Evolutionary conservation across 768 basidiomycete genomes (phyloP).

Genomic region (Suillus clintonianus): DNA sequence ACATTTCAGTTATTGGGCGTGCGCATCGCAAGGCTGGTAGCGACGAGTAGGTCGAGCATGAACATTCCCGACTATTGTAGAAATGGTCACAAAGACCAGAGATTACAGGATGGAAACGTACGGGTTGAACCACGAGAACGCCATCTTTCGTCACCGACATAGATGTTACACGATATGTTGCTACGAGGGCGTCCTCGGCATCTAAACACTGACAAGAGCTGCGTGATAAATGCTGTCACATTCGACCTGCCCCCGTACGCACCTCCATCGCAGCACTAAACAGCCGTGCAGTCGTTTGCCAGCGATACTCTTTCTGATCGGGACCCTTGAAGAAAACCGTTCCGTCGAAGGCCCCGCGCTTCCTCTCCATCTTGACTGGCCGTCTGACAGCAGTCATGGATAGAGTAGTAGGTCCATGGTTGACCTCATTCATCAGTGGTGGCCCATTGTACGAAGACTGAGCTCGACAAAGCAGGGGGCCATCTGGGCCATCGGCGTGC

Average conservation of each 20-base stretch:
- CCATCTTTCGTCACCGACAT: constrained; percentile 30
- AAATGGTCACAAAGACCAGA: not conserved
- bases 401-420: constrained; percentile 14
- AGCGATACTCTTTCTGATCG: constrained; percentile 22
- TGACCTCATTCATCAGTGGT: constrained; percentile 8
- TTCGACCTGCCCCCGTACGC: not conserved
- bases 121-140: constrained; percentile 26
- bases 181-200: constrained; percentile 19
- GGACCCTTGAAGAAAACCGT: constrained; percentile 26
- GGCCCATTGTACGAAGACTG: constrained; percentile 23
- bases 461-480: constrained; percentile 21
- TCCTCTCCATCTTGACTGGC: constrained; percentile 14
- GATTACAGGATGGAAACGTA: constrained; percentile 11
- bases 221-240: not conserved
- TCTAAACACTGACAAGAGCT: constrained; percentile 17
- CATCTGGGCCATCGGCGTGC: constrained; percentile 17
- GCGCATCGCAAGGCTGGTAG: constrained; percentile 27
- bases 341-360: constrained; percentile 4
- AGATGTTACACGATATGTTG: constrained; percentile 26
- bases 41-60: constrained; percentile 30
- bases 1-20: constrained; percentile 16
- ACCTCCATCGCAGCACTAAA: constrained; percentile 29
- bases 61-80: constrained; percentile 18
- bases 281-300: constrained; percentile 12
- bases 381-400: constrained; percentile 15